Percentiles rank a stretch among this genome's conserved stretches.
phyloP scores from a whole-genome alignment of 495 filamentous ascomycete genomes.

The Aspergillus sclerotiicarbonarius region DNA sequence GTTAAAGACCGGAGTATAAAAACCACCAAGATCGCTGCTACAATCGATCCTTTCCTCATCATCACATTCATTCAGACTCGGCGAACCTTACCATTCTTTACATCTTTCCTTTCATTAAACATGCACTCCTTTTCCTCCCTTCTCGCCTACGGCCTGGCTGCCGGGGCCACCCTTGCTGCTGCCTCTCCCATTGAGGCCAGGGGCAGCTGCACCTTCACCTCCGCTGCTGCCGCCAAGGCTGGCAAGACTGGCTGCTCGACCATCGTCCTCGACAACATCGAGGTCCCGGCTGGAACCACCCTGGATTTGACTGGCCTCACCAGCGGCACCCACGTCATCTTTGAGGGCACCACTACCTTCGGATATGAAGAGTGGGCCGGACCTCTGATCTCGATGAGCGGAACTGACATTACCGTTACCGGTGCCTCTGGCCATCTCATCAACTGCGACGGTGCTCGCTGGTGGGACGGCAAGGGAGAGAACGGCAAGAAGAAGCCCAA shows the following conservation, averaged over 20 bases:
- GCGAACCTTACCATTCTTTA: too few relatives aligned
- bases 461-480: constrained; percentile 47
- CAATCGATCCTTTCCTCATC: too few relatives aligned
- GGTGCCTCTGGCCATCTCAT: constrained; percentile 41
- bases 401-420: constrained; percentile 45
- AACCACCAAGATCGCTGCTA: too few relatives aligned
- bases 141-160: constrained; percentile 7
- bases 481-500: constrained; percentile 52
- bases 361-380: constrained; percentile 55
- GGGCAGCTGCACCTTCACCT: constrained; percentile 41
- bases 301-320: constrained; percentile 49
- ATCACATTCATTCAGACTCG: too few relatives aligned
- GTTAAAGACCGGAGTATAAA: too few relatives aligned
- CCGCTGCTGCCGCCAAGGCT: constrained; percentile 34
- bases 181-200: constrained; percentile 8
- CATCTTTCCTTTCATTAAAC: background rate
- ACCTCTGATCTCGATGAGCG: constrained; percentile 47
- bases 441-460: constrained; percentile 41
- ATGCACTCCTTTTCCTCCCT: constrained; percentile 11
- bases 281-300: constrained; percentile 51
- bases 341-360: constrained; percentile 52
- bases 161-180: constrained; percentile 5
- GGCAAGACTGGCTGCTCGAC: constrained; percentile 51
- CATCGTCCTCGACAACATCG: constrained; percentile 44
- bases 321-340: constrained; percentile 50